Conservation (phyloP, 768 basidiomycete genomes). For the Calocybe gangraenosa region DNA sequence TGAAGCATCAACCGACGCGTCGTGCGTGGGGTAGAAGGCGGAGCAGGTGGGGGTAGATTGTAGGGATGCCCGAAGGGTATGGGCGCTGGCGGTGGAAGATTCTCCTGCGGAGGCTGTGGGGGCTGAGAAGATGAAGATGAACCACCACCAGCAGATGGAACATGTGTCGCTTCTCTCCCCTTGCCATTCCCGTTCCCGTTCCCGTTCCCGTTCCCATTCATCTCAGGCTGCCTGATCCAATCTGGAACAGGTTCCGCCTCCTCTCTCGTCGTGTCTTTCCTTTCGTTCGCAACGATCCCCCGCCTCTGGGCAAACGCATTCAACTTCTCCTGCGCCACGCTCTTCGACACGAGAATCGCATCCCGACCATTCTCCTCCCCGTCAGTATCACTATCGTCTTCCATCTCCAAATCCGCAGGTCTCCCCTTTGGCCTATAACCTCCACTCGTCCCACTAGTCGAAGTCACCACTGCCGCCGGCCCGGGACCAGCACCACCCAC, state of each 20-base stretch:
- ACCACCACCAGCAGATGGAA: neutral
- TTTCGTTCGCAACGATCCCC: slow-evolving; percentile 24
- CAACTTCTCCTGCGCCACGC: slow-evolving; percentile 66
- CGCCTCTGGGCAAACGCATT: slow-evolving; percentile 51
- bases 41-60: slow-evolving; percentile 60
- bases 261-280: slow-evolving; percentile 14
- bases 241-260: slow-evolving; percentile 18
- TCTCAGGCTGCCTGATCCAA: slow-evolving; percentile 17
- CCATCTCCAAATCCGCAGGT: slow-evolving; percentile 63
- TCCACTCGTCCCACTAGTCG: slow-evolving; percentile 15
- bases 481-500: too few relatives aligned
- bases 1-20: slow-evolving; percentile 81
- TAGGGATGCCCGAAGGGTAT: slow-evolving; percentile 66
- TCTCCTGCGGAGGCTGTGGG: slow-evolving; percentile 10
- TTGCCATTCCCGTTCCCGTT: neutral
- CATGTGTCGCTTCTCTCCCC: neutral
- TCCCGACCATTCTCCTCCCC: slow-evolving; percentile 36
- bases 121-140: slow-evolving; percentile 5
- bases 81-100: slow-evolving; percentile 33
- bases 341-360: slow-evolving; percentile 55
- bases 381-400: slow-evolving; percentile 60
- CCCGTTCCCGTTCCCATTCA: neutral
- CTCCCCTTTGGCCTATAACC: slow-evolving; percentile 64
- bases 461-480: neutral
- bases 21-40: slow-evolving; percentile 80